phyloP scores from a whole-genome alignment of 495 filamentous ascomycete genomes.

The Glutinoglossum americanum region DNA sequence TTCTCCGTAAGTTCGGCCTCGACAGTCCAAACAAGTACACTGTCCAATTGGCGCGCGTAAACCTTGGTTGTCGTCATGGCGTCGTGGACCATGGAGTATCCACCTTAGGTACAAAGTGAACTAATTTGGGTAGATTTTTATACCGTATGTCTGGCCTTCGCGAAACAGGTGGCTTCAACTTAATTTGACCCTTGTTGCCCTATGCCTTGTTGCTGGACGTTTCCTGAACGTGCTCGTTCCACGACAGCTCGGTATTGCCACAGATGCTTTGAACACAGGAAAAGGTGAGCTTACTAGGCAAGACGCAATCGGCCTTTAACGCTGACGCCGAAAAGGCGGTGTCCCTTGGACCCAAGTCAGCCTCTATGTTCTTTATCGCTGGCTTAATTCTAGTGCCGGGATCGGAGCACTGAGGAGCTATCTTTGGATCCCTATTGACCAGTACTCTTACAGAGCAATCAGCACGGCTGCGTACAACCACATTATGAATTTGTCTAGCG shows the following conservation, averaged over 20 bases:
- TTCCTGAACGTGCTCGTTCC: slow-evolving; percentile 42
- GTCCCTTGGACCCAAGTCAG: slow-evolving; percentile 32
- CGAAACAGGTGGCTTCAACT: slow-evolving; percentile 32
- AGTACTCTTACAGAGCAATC: slow-evolving; percentile 37
- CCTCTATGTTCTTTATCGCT: slow-evolving; percentile 30
- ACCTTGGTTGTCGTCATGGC: background rate
- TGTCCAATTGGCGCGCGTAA: background rate
- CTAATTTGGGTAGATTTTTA: slow-evolving; percentile 21
- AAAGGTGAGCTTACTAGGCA: slow-evolving; percentile 1
- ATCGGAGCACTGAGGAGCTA: slow-evolving; percentile 30
- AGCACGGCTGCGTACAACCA: slow-evolving; percentile 49
- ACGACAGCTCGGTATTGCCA: slow-evolving; percentile 40
- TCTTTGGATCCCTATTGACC: slow-evolving; percentile 46
- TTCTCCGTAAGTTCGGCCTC: background rate
- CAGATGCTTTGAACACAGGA: slow-evolving; percentile 26
- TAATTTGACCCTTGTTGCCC: slow-evolving; percentile 29
- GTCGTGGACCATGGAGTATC: background rate
- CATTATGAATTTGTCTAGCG: slow-evolving; percentile 54
- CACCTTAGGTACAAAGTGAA: background rate
- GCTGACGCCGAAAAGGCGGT: slow-evolving; percentile 8
- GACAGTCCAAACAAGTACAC: background rate
- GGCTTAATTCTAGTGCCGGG: slow-evolving; percentile 33
- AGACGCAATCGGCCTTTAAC: background rate
- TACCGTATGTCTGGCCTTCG: slow-evolving; percentile 44
- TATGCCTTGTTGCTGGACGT: slow-evolving; percentile 39